A percentile compares a stretch with the other conserved stretches of the same genome.
Conservation (phyloP, 1,284 basidiomycete species). For the Puccinia hordei region DNA sequence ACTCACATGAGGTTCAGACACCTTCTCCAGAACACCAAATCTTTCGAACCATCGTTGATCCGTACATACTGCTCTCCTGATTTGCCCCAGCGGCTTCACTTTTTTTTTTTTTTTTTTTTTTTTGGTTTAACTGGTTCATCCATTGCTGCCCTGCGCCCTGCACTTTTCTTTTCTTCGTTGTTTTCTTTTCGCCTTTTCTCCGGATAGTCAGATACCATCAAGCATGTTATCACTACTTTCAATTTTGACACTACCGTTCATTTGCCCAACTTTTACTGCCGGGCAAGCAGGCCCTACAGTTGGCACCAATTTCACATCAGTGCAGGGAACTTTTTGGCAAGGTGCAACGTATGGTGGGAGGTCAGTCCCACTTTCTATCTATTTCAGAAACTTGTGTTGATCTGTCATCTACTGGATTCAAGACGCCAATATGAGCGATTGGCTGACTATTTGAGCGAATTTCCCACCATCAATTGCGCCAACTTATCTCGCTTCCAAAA, state of each 20-base stretch:
- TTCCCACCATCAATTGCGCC: not conserved
- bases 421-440: not conserved
- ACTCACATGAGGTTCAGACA: too few relatives aligned
- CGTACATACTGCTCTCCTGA: not conserved
- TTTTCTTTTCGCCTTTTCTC: too few relatives aligned
- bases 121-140: not conserved
- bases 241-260: not conserved
- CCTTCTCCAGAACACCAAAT: not conserved
- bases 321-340: slow-evolving; percentile 20
- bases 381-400: not conserved
- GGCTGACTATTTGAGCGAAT: not conserved
- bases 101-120: not conserved
- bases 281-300: not conserved
- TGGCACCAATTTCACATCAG: not conserved
- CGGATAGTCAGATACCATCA: not conserved
- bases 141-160: not conserved
- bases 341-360: slow-evolving; percentile 25
- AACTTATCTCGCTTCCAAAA: not conserved
- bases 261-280: not conserved
- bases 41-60: not conserved
- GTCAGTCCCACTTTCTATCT: not conserved
- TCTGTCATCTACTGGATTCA: not conserved
- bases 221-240: not conserved
- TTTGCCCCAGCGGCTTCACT: slow-evolving; percentile 2
- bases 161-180: too few relatives aligned